Evolutionary conservation across 495 filamentous ascomycete genomes (phyloP).

Genomic region (Penicillium tannophilum): DNA sequence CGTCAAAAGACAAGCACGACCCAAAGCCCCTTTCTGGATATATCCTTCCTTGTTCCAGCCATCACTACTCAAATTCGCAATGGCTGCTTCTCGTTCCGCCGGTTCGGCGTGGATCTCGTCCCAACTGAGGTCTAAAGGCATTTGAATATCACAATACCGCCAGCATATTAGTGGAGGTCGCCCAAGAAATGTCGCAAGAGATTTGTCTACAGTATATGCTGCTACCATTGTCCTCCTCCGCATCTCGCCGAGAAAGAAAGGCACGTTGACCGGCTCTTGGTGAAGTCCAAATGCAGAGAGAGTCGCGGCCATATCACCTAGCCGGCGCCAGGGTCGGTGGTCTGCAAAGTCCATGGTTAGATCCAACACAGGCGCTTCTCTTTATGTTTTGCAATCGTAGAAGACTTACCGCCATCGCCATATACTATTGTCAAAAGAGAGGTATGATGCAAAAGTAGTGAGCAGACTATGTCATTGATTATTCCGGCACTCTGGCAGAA

Average conservation of each 20-base stretch:
- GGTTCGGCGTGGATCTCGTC: conserved; percentile 47
- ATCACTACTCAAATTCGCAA: conserved; percentile 45
- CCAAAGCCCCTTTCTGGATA: conserved; percentile 34
- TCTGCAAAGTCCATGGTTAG: conserved; percentile 14
- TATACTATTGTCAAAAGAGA: conserved; percentile 24
- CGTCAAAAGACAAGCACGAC: conserved; percentile 46
- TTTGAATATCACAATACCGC: conserved; percentile 51
- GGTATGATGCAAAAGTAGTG: conserved; percentile 25
- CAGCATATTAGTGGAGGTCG: conserved; percentile 53
- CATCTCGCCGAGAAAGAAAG: conserved; percentile 50
- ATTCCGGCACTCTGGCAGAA: conserved; percentile 32
- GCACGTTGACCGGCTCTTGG: conserved; percentile 39
- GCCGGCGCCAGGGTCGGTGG: conserved; percentile 29
- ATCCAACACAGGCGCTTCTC: not conserved
- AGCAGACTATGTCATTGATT: conserved; percentile 29
- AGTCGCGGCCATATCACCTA: conserved; percentile 29
- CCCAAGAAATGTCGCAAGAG: conserved; percentile 50
- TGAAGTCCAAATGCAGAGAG: conserved; percentile 58
- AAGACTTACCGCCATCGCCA: conserved; percentile 28
- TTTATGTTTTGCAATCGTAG: not conserved
- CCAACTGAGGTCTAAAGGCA: conserved; percentile 56
- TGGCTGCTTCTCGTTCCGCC: conserved; percentile 31
- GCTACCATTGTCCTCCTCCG: conserved; percentile 50
- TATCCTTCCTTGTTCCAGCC: conserved; percentile 49
- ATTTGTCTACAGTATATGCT: conserved; percentile 50